phyloP scores from a whole-genome alignment of 495 filamentous ascomycete species.

The Penicillium lividum region DNA sequence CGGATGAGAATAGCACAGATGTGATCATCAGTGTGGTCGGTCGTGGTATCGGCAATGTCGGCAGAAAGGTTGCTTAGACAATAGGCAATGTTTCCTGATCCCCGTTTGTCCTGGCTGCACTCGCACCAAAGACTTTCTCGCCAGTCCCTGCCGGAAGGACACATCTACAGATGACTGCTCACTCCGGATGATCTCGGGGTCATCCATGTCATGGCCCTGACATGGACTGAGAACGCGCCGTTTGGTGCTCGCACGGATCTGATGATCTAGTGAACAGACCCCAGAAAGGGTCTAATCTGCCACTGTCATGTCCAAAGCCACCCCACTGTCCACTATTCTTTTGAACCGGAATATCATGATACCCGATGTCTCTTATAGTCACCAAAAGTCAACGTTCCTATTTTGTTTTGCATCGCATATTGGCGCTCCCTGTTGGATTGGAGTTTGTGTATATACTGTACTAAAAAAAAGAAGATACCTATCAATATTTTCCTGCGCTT shows the following conservation, averaged over 20 bases:
- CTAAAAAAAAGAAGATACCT: neutral
- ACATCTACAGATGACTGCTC: slow-evolving; percentile 5
- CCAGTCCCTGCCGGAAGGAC: slow-evolving; percentile 5
- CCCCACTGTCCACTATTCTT: neutral
- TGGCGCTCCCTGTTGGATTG: slow-evolving; percentile 7
- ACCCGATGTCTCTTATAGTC: slow-evolving; percentile 22
- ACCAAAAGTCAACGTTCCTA: slow-evolving; percentile 7
- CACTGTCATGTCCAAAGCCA: neutral
- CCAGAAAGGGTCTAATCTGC: neutral
- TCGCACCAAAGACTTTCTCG: neutral
- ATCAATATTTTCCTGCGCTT: neutral
- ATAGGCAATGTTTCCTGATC: neutral
- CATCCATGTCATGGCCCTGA: neutral
- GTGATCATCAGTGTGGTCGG: slow-evolving; percentile 91
- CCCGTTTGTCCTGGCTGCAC: slow-evolving; percentile 2
- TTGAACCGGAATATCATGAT: slow-evolving; percentile 23
- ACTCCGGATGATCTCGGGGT: neutral
- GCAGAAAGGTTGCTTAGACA: slow-evolving; percentile 81
- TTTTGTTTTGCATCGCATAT: slow-evolving; percentile 19
- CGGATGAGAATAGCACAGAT: slow-evolving; percentile 66
- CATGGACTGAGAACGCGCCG: neutral
- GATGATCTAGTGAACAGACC: neutral
- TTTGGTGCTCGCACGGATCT: neutral
- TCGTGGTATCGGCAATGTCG: slow-evolving; percentile 91
- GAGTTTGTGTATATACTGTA: slow-evolving; percentile 10